These are phyloP conservation scores for Didymella glomerata DNA, from an alignment of 2,329 filamentous ascomycete species.

Conservation along the genomic window DNA sequence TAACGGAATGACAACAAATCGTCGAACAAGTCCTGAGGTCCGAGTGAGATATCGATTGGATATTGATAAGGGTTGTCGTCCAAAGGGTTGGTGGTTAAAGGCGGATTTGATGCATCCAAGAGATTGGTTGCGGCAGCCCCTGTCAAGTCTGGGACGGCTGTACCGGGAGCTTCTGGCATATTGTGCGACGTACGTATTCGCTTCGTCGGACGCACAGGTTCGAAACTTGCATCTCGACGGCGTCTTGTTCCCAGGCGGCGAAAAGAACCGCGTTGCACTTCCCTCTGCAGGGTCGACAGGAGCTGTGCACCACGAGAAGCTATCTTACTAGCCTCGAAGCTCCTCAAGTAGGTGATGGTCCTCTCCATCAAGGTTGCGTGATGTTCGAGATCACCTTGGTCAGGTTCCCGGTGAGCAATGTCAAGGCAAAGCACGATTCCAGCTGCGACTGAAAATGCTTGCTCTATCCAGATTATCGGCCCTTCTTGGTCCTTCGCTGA, in stretches of 20 bases:
- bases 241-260: constrained; percentile 1
- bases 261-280: constrained; percentile 15
- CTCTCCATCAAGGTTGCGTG: constrained; percentile 20
- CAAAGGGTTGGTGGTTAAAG: neutral
- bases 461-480: constrained; percentile 53
- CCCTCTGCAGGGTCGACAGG: constrained; percentile 18
- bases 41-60: constrained; percentile 21
- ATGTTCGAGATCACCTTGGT: constrained; percentile 22
- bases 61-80: neutral
- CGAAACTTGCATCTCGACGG: neutral
- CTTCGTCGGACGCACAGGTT: neutral
- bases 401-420: constrained; percentile 42
- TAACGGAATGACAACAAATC: constrained; percentile 20
- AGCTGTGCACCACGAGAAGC: constrained; percentile 27
- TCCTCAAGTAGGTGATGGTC: constrained; percentile 21
- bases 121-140: neutral
- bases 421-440: constrained; percentile 53
- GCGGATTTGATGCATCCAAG: neutral
- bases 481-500: constrained; percentile 44
- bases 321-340: constrained; percentile 21
- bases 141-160: no score
- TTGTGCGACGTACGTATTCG: neutral
- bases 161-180: neutral
- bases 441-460: constrained; percentile 54
- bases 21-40: constrained; percentile 23